Conservation (phyloP, 768 basidiomycete species). For the Russula sp. region DNA sequence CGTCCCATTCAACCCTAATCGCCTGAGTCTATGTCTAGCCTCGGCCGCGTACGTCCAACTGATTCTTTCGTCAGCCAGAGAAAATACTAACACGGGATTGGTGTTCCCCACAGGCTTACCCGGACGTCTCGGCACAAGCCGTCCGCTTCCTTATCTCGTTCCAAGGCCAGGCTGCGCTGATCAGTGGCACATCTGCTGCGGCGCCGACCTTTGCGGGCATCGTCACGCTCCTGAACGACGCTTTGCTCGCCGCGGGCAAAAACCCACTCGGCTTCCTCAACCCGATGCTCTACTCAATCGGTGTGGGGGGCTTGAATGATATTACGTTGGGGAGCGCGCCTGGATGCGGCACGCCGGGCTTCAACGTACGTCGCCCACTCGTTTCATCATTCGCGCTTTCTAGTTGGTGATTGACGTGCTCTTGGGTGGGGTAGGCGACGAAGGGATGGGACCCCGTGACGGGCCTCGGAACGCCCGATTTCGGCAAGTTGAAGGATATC, state of each 20-base stretch:
- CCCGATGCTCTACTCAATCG: slow-evolving; percentile 32
- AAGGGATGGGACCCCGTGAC: slow-evolving; percentile 36
- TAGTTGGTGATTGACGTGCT: not conserved
- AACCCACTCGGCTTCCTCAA: slow-evolving; percentile 36
- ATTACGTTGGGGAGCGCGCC: slow-evolving; percentile 35
- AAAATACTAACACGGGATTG: not conserved
- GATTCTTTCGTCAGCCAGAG: no score
- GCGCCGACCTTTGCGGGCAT: slow-evolving; percentile 60
- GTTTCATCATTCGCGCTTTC: not conserved
- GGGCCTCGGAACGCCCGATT: slow-evolving; percentile 33
- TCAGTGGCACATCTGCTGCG: slow-evolving; percentile 58
- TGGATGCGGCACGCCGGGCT: slow-evolving; percentile 36
- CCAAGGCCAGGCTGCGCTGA: not conserved
- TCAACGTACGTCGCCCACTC: slow-evolving; percentile 24
- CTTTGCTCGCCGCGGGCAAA: slow-evolving; percentile 29
- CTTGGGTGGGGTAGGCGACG: slow-evolving; percentile 25
- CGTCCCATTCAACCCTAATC: not conserved
- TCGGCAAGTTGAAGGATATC: slow-evolving; percentile 29
- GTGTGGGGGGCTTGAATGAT: slow-evolving; percentile 31
- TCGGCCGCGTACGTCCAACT: slow-evolving; percentile 44
- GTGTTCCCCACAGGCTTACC: slow-evolving; percentile 40
- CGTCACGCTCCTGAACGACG: slow-evolving; percentile 48
- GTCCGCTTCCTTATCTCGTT: slow-evolving; percentile 44
- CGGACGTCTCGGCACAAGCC: slow-evolving; percentile 63
- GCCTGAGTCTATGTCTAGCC: not conserved